Conservation (phyloP, 192 early-diverging fungal genomes). For the Backusella tarrabulga region DNA sequence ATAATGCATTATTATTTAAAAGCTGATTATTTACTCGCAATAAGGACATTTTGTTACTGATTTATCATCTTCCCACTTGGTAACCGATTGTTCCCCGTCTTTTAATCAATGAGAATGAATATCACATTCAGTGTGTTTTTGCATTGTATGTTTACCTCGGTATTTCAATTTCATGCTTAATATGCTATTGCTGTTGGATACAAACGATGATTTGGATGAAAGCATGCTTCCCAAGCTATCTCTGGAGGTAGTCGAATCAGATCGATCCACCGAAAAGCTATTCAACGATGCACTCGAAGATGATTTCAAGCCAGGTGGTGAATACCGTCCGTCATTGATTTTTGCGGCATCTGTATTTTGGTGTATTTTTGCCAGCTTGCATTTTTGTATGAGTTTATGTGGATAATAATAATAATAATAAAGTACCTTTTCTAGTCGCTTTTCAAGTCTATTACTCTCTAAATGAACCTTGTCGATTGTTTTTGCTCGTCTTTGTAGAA, state of each 20-base stretch:
- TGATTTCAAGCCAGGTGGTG: neutral
- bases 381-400: neutral
- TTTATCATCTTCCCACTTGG: conserved; percentile 19
- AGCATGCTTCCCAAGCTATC: conserved; percentile 28
- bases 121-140: too few species aligned
- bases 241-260: conserved; percentile 28
- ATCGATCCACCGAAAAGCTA: conserved; percentile 9
- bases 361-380: conserved; percentile 32
- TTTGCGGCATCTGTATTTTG: conserved; percentile 11
- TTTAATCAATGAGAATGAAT: neutral
- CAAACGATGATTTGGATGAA: conserved; percentile 12
- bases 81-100: conserved; percentile 19
- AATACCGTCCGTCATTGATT: neutral
- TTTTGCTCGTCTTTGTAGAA: conserved; percentile 47
- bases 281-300: neutral
- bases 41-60: conserved; percentile 12
- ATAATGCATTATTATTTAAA: neutral
- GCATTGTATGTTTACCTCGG: conserved; percentile 10
- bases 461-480: conserved; percentile 59
- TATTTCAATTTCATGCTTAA: conserved; percentile 33
- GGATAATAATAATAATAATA: neutral
- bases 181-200: conserved; percentile 25
- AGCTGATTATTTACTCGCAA: conserved; percentile 2
- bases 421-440: conserved; percentile 68
- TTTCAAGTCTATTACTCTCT: conserved; percentile 71